These are phyloP conservation scores for Sicyos edulis DNA, from an alignment of 306 rosid species.

Conservation along the genomic window DNA sequence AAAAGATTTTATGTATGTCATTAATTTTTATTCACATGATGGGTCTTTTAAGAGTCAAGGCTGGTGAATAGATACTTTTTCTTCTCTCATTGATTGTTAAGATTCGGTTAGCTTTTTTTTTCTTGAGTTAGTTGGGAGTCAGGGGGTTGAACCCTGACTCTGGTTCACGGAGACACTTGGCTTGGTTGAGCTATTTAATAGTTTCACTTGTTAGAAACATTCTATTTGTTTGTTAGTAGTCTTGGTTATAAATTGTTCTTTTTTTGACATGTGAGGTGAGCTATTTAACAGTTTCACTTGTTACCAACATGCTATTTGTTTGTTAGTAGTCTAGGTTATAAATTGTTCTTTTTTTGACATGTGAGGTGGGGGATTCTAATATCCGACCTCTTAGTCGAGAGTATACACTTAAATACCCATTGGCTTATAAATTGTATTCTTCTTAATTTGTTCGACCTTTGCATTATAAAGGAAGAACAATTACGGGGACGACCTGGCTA, in stretches of 20 bases:
- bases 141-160: no score
- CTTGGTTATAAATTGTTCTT: not conserved
- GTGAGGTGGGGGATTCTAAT: no score
- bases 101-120: not conserved
- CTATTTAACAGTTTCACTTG: no score
- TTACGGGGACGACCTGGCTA: constrained; percentile 94
- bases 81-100: constrained; percentile 18
- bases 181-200: no score
- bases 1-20: not conserved
- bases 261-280: no score
- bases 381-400: no score
- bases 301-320: not conserved
- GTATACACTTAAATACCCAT: no score
- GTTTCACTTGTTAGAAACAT: no score
- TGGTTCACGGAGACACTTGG: no score
- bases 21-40: not conserved
- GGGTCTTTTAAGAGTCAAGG: not conserved
- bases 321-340: not conserved
- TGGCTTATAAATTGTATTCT: not conserved
- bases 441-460: constrained; percentile 12
- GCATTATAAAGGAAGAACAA: constrained; percentile 69
- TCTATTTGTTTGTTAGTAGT: not conserved
- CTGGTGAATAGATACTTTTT: not conserved
- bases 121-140: no score
- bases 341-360: no score